Base-by-base conservation (phyloP, 345 rosid species). In the Brassica juncea region DNA sequence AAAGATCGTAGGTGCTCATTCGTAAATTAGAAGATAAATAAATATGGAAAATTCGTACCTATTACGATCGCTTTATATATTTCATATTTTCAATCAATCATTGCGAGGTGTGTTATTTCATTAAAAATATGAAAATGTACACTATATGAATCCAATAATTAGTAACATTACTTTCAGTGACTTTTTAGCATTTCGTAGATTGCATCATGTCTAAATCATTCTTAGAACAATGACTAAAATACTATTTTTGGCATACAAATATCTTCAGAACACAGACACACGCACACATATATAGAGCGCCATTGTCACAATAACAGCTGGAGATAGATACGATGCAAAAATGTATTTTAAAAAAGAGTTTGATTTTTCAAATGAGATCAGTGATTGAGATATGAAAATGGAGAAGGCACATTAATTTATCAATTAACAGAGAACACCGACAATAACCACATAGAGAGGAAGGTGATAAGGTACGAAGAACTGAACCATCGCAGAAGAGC, bases 391-490 rank as follows among this genome's bases (percentile, higher is more conserved):
- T 73, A 49, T 73, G 49, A 34, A 35, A 71, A 34, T 61, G 49
- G 16, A 79, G 57, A 35, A 60, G 10, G 5, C 7, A 68, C 44
- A 68, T 49, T 25, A 68, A 25, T 16, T 35, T 61, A 68, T 49
- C 16, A 73, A 49, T 63, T 60, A 79, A 34, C 21, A 23, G 1
- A 34, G 59, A 61, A 74, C 82, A 74, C 82, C 82, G 79, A 74
- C 79, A 80, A 68, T 3, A 73, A 35, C 65, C 14, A 72, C 1
- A 55, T 11, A 71, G 58, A 58, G 47, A 65, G 25, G 47, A 15
- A 68, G 28, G 49, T n/a, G 81, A 79, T 49, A 74, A 80, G 82
- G 79, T 74, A 68, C 75, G 59, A 73, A 67, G 82, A 80, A 68
- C 59, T 49, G 74, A 80, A 80, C n/a, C n/a, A 47, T 79, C 32